Percentiles rank a stretch among this genome's conserved stretches.
These are phyloP conservation scores for Talaromyces nanjingensis DNA, from an alignment of 495 filamentous ascomycete genomes.

Conservation along the genomic window DNA sequence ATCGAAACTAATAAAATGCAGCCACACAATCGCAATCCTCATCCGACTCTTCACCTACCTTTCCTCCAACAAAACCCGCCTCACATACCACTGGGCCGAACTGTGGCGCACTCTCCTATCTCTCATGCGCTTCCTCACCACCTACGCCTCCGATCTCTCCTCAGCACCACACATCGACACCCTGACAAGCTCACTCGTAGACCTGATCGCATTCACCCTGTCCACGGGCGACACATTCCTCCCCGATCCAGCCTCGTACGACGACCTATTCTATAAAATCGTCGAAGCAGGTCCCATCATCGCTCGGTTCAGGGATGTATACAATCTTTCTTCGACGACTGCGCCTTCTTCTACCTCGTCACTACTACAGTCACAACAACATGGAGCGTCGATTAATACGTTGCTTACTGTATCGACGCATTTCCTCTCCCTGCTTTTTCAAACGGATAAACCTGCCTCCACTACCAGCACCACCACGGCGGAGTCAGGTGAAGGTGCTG, in stretches of 20 bases:
- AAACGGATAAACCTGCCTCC: slow-evolving; percentile 33
- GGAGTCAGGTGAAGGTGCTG: slow-evolving; percentile 10
- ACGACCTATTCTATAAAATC: slow-evolving; percentile 97
- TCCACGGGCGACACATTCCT: slow-evolving; percentile 86
- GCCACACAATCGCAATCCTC: slow-evolving; percentile 61
- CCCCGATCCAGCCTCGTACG: slow-evolving; percentile 81
- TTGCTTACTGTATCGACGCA: slow-evolving; percentile 80
- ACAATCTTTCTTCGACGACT: slow-evolving; percentile 23
- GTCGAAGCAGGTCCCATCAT: slow-evolving; percentile 86
- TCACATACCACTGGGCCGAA: slow-evolving; percentile 91
- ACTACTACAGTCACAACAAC: slow-evolving; percentile 12
- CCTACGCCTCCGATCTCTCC: slow-evolving; percentile 70
- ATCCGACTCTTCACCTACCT: slow-evolving; percentile 78
- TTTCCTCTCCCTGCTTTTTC: slow-evolving; percentile 75
- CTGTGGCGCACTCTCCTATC: slow-evolving; percentile 86
- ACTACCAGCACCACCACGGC: background rate
- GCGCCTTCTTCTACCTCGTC: background rate
- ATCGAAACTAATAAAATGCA: slow-evolving; percentile 1
- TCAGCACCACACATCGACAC: slow-evolving; percentile 52
- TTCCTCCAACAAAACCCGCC: slow-evolving; percentile 66
- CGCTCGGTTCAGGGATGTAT: slow-evolving; percentile 73
- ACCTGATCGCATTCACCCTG: slow-evolving; percentile 81
- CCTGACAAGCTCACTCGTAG: slow-evolving; percentile 52
- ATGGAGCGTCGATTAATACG: slow-evolving; percentile 60
- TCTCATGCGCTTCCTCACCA: slow-evolving; percentile 84